Evolutionary conservation across 2,329 filamentous ascomycete species (phyloP).

Genomic region (Paraphoma sp.): DNA sequence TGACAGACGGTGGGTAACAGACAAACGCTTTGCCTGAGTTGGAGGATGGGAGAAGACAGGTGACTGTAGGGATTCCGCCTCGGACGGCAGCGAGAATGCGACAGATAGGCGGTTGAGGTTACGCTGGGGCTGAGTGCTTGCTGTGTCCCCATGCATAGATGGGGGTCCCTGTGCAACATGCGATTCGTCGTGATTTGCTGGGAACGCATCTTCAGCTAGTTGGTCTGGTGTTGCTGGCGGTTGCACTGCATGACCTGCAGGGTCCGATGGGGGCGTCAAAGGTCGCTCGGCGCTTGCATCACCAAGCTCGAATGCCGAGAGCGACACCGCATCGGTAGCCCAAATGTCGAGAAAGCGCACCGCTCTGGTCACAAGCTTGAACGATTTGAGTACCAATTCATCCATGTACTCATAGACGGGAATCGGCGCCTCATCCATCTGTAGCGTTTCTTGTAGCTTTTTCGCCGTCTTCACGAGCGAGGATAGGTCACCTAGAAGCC

Average conservation of each 20-base stretch:
- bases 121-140: slow-evolving; percentile 38
- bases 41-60: slow-evolving; percentile 34
- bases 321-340: slow-evolving; percentile 64
- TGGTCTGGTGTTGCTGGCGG: slow-evolving; percentile 31
- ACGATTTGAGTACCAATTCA: slow-evolving; percentile 91
- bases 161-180: slow-evolving; percentile 42
- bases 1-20: slow-evolving; percentile 76
- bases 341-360: slow-evolving; percentile 89
- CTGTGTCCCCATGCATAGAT: slow-evolving; percentile 32
- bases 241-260: slow-evolving; percentile 39
- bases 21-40: slow-evolving; percentile 54
- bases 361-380: slow-evolving; percentile 90
- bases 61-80: slow-evolving; percentile 41
- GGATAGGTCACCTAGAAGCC: slow-evolving; percentile 86
- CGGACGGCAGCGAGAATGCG: slow-evolving; percentile 49
- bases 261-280: slow-evolving; percentile 48
- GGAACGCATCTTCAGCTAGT: slow-evolving; percentile 36
- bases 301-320: slow-evolving; percentile 48
- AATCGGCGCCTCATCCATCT: slow-evolving; percentile 42
- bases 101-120: slow-evolving; percentile 41
- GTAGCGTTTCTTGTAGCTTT: slow-evolving; percentile 76
- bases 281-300: slow-evolving; percentile 42
- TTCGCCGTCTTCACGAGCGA: slow-evolving; percentile 89
- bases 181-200: slow-evolving; percentile 53
- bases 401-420: slow-evolving; percentile 79